These are phyloP conservation scores for Ochetophila trinervis DNA, from an alignment of 306 rosid genomes.

Conservation along the genomic window DNA sequence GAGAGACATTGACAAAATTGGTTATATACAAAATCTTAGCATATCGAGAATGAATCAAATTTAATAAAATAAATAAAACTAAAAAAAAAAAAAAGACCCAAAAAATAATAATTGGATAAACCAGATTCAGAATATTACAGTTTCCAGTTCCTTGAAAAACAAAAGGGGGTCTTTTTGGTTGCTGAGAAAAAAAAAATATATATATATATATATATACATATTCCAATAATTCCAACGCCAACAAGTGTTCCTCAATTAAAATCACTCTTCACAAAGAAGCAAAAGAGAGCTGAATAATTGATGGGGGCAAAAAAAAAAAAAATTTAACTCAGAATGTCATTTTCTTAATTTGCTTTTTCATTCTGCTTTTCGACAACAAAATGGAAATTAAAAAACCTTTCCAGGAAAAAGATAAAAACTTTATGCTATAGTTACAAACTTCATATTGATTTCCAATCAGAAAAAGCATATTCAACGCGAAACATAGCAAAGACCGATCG, in stretches of 20 bases:
- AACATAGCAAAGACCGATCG: not conserved
- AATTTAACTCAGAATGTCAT: not conserved
- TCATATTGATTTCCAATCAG: not conserved
- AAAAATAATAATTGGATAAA: no score
- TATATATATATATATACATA: no score
- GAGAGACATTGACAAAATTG: slow-evolving; percentile 1
- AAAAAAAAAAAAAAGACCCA: not conserved
- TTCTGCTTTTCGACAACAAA: not conserved
- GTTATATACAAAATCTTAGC: not conserved
- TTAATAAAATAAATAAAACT: not conserved
- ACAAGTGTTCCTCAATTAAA: not conserved
- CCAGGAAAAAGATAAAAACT: not conserved
- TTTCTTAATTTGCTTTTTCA: not conserved
- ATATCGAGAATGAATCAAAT: not conserved
- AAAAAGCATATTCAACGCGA: slow-evolving; percentile 3
- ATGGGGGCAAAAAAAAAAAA: not conserved
- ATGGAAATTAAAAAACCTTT: not conserved
- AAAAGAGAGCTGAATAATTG: not conserved
- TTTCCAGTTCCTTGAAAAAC: not conserved
- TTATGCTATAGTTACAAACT: not conserved
- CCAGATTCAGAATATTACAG: not conserved
- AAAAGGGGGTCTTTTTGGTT: not conserved
- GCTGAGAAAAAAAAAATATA: not conserved
- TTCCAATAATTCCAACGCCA: no score
- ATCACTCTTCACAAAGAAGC: not conserved